phyloP scores from a whole-genome alignment of 495 filamentous ascomycete species.

The Aspergillus bridgeri region DNA sequence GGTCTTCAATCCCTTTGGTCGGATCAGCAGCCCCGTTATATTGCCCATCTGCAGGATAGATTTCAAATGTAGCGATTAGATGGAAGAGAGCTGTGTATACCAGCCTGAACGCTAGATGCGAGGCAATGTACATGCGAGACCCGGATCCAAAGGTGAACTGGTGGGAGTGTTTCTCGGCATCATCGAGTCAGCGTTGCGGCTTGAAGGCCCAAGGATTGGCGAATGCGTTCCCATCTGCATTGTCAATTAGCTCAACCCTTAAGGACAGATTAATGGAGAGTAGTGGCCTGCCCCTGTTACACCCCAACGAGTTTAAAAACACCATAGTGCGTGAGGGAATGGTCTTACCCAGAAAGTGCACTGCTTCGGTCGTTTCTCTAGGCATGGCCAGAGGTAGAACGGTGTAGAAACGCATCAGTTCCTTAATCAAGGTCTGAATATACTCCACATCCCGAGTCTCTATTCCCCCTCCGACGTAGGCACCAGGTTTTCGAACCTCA shows the following conservation, averaged over 20 bases:
- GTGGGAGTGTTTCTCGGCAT: neutral
- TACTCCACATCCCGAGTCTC: slow-evolving; percentile 27
- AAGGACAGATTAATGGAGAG: neutral
- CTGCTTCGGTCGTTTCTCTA: slow-evolving; percentile 44
- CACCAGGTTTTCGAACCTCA: slow-evolving; percentile 47
- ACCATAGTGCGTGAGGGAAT: slow-evolving; percentile 32
- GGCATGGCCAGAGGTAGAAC: slow-evolving; percentile 51
- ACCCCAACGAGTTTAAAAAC: slow-evolving; percentile 7
- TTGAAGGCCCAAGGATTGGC: neutral
- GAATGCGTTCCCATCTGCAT: slow-evolving; percentile 2
- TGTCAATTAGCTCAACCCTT: neutral
- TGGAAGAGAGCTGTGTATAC: neutral
- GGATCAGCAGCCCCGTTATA: neutral
- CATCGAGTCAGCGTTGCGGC: slow-evolving; percentile 4
- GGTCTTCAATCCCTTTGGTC: neutral
- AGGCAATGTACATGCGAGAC: slow-evolving; percentile 5
- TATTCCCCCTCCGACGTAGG: slow-evolving; percentile 38
- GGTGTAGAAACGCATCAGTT: slow-evolving; percentile 51
- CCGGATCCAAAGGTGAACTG: slow-evolving; percentile 7
- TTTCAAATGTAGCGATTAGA: neutral
- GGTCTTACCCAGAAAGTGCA: slow-evolving; percentile 48
- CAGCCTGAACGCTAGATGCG: neutral
- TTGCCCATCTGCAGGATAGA: neutral
- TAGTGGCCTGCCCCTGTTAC: slow-evolving; percentile 1
- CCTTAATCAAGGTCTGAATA: slow-evolving; percentile 46